Evolutionary conservation across 192 early-diverging fungal species (phyloP), one percentile per base, ranked within the genome.

Genomic region (Lobosporangium transversale): DNA sequence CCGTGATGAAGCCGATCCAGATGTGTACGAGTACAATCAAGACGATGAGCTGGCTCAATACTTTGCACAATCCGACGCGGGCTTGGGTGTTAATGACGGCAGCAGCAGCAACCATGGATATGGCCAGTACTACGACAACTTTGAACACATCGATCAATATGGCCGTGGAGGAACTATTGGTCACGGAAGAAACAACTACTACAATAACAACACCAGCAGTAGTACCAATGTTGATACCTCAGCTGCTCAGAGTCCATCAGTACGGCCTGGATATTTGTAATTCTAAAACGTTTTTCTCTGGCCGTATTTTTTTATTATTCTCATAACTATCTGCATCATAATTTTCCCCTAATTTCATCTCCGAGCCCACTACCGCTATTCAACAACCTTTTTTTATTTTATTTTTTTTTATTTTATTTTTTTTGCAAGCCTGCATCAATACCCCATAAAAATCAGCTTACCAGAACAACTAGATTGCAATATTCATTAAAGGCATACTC

Each of bases 11-110:
- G 4, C 26, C 6, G 69, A 76, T 58, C 64, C 51, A n/a, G 73
- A 76, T 44, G 73, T 62, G 36, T 67, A 67, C 58, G 73, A 76
- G 51, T 67, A 76, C 45, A 62, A 58, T 24, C 73, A 76, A 26
- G 73, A 76, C 45, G 73, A 76, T 48, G 64, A 67, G 31, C 29
- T 76, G 27, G 64, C 73, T 9, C 73, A 67, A 40, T 76, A 62
- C 45, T 76, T 76, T 58, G 73, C 73, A 40, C 64, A 76, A 10
- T 66, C 73, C 23, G 73, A 76, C 50, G 62, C 52, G 11, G 57
- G 45, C 27, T 36, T 75, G 43, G 63, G 61, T 7, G 18, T 32
- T 4, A 59, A 51, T 31, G 54, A 66, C 23, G 44, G 45, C 20
- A 47, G 42, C 32, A n/a, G n/a, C n/a, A n/a, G n/a, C n/a, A n/a